These are phyloP conservation scores for Tremella yokohamensis DNA, from an alignment of 768 basidiomycete species.

Conservation along the genomic window DNA sequence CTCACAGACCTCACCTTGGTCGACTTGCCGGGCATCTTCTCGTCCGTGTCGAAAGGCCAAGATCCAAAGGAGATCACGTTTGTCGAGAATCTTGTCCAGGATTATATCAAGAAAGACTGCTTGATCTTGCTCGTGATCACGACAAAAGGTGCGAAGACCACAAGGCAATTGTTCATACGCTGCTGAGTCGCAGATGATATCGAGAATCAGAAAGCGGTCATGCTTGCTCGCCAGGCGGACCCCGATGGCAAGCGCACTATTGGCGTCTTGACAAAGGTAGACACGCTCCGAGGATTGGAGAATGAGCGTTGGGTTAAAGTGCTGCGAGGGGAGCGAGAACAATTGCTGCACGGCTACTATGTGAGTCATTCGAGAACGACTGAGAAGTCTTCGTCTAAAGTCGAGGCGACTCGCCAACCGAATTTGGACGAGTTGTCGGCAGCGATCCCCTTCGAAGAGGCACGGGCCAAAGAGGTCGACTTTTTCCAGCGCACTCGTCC, in stretches of 20 bases:
- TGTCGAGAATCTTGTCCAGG: conserved; percentile 58
- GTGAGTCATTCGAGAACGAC: conserved; percentile 59
- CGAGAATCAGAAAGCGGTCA: conserved; percentile 62
- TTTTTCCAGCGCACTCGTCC: conserved; percentile 2
- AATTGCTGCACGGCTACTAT: conserved; percentile 22
- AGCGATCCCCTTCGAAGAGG: conserved; percentile 5
- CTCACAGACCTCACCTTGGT: conserved; percentile 45
- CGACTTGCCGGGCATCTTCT: conserved; percentile 58
- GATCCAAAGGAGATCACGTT: conserved; percentile 53
- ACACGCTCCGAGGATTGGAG: conserved; percentile 56
- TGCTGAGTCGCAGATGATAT: conserved; percentile 59
- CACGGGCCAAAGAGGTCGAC: neutral
- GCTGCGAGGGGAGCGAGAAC: conserved; percentile 7
- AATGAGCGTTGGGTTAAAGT: conserved; percentile 37
- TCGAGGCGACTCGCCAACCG: conserved; percentile 46
- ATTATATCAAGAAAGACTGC: conserved; percentile 57
- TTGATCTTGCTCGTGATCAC: conserved; percentile 66
- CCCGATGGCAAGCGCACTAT: conserved; percentile 62
- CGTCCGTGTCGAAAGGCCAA: conserved; percentile 54
- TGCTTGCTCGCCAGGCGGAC: conserved; percentile 59
- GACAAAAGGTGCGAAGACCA: conserved; percentile 57
- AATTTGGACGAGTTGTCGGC: conserved; percentile 6
- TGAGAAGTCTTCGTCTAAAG: conserved; percentile 55
- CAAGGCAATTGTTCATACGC: neutral
- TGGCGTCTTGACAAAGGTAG: conserved; percentile 72